Evolutionary conservation across 768 basidiomycete genomes (phyloP).

Genomic region (Leccinum arenicola): DNA sequence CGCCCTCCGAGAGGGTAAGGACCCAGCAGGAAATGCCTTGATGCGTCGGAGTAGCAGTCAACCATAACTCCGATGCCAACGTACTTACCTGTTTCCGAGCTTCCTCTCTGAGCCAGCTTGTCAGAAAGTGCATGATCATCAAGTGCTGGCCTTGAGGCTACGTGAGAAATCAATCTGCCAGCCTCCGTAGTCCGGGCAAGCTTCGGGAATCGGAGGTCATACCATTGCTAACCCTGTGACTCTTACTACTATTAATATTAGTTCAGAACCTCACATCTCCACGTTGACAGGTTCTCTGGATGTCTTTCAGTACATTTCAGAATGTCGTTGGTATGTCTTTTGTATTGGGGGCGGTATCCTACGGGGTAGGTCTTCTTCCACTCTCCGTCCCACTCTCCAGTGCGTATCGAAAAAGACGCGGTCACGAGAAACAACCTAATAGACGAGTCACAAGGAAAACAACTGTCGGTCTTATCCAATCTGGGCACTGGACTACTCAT

Average conservation of each 20-base stretch:
- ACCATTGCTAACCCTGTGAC: no score
- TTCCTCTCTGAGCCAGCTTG: neutral
- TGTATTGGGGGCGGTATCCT: constrained; percentile 59
- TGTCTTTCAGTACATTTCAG: constrained; percentile 25
- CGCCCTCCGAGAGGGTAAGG: constrained; percentile 1
- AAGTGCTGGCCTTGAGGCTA: neutral
- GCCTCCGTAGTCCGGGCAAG: neutral
- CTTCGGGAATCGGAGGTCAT: no score
- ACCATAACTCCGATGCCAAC: neutral
- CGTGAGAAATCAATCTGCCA: neutral
- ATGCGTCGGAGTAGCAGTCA: neutral
- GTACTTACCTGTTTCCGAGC: neutral
- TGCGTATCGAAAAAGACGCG: constrained; percentile 27
- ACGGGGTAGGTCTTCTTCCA: constrained; percentile 72
- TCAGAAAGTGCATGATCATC: neutral
- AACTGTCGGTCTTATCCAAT: constrained; percentile 46
- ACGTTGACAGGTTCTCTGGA: constrained; percentile 2
- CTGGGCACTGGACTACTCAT: constrained; percentile 83
- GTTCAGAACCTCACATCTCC: neutral
- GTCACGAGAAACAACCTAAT: constrained; percentile 1
- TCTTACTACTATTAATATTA: no score
- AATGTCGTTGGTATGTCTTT: constrained; percentile 46
- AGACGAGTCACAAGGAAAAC: constrained; percentile 42
- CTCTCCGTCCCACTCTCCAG: constrained; percentile 71
- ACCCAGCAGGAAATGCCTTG: constrained; percentile 3